Evolutionary conservation across 1,284 basidiomycete species (phyloP).

Genomic region (Ustilago crameri): DNA sequence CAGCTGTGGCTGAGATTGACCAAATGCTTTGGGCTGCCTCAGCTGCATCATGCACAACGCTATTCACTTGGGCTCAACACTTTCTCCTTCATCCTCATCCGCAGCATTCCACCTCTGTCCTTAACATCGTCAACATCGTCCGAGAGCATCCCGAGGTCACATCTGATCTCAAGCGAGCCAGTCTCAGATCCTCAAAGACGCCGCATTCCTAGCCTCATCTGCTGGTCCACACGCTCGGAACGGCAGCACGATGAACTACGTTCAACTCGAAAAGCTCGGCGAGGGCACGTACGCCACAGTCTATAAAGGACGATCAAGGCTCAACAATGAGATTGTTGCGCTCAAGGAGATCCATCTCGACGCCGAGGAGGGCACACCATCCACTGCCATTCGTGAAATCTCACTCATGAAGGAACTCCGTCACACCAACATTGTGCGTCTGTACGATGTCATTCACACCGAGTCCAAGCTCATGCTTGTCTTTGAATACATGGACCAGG

Average conservation of each 20-base stretch:
- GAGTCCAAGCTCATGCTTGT: conserved; percentile 97
- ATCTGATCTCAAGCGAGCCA: too few relatives aligned
- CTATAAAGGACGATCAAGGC: conserved; percentile 67
- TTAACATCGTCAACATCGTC: too few relatives aligned
- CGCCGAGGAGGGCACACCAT: conserved; percentile 93
- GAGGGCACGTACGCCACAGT: conserved; percentile 68
- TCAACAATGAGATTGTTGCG: conserved; percentile 66
- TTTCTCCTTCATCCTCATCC: too few relatives aligned
- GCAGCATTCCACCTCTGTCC: too few relatives aligned
- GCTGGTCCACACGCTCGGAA: too few relatives aligned
- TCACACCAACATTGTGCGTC: conserved; percentile 91
- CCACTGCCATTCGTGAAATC: conserved; percentile 93
- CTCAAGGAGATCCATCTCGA: conserved; percentile 95
- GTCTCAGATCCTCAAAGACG: too few relatives aligned
- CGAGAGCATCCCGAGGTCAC: too few relatives aligned
- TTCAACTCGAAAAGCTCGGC: conserved; percentile 67
- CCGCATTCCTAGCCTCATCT: too few relatives aligned
- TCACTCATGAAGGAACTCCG: conserved; percentile 96
- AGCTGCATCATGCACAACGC: conserved; percentile 7
- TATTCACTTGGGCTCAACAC: too few relatives aligned
- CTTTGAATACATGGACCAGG: conserved; percentile 98
- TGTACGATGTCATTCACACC: conserved; percentile 96
- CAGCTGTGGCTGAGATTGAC: conserved; percentile 29
- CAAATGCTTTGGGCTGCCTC: background rate
- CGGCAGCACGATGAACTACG: conserved; percentile 60